Conservation (phyloP, 371 early-diverging fungal genomes). For the Mortierella sp. region DNA sequence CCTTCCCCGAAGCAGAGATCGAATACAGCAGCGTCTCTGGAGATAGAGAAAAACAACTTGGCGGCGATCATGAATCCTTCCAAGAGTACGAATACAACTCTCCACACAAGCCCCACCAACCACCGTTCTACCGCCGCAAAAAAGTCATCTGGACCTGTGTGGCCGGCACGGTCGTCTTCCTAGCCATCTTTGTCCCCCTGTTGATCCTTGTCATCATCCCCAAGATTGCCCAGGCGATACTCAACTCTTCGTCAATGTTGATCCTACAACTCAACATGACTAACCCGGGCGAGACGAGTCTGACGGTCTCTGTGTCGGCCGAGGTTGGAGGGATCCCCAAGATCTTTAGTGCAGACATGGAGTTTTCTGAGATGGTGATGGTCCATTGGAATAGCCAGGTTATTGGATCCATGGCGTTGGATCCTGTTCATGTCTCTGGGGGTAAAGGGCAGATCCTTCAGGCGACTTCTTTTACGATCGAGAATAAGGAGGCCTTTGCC, state of each 20-base stretch:
- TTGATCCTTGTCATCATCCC: conserved; percentile 68
- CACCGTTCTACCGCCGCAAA: conserved; percentile 66
- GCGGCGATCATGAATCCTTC: conserved; percentile 33
- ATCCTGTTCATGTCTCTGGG: conserved; percentile 56
- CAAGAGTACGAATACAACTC: conserved; percentile 33
- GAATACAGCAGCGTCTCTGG: conserved; percentile 33
- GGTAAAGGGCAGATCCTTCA: conserved; percentile 74
- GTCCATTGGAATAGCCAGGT: conserved; percentile 26
- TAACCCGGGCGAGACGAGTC: conserved; percentile 47
- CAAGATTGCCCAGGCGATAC: conserved; percentile 66
- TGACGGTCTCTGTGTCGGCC: conserved; percentile 33
- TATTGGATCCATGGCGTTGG: conserved; percentile 45
- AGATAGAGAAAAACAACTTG: not conserved
- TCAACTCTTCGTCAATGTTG: conserved; percentile 62
- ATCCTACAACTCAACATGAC: conserved; percentile 64
- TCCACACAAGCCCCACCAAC: conserved; percentile 13
- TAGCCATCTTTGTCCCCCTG: conserved; percentile 65
- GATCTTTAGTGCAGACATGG: conserved; percentile 45
- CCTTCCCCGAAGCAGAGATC: conserved; percentile 32
- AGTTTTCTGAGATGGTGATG: conserved; percentile 27
- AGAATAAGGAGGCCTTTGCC: conserved; percentile 79
- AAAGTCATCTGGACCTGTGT: conserved; percentile 67
- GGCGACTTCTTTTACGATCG: conserved; percentile 68
- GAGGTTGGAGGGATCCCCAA: conserved; percentile 42
- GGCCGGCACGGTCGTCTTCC: conserved; percentile 60